Conservation (phyloP, 2,329 filamentous ascomycete genomes). For the Aschersonia sp. region DNA sequence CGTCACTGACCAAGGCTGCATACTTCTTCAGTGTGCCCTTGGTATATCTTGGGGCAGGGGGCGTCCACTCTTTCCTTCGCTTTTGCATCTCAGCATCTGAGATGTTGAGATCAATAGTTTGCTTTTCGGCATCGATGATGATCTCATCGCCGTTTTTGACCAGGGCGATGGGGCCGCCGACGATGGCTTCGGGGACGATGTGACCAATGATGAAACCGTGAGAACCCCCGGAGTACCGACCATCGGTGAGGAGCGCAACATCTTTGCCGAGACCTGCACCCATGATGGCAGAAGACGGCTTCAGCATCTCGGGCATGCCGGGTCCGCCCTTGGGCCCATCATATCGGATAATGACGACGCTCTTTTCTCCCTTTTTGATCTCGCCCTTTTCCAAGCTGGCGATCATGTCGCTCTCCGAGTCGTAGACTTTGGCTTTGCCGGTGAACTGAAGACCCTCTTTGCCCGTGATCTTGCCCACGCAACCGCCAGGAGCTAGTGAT, state of each 20-base stretch:
- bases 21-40: slow-evolving; percentile 60
- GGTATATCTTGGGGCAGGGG: slow-evolving; percentile 41
- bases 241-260: slow-evolving; percentile 60
- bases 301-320: slow-evolving; percentile 90
- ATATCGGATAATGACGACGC: slow-evolving; percentile 82
- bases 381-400: slow-evolving; percentile 59
- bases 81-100: slow-evolving; percentile 47
- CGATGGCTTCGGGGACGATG: slow-evolving; percentile 75
- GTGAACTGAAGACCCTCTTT: slow-evolving; percentile 80
- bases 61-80: slow-evolving; percentile 45
- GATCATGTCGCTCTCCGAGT: slow-evolving; percentile 73
- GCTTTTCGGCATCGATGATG: slow-evolving; percentile 67
- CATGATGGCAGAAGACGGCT: slow-evolving; percentile 87
- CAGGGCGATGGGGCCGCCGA: slow-evolving; percentile 71
- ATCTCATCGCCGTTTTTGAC: slow-evolving; percentile 71
- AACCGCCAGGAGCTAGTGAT: slow-evolving; percentile 71
- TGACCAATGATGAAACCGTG: slow-evolving; percentile 83
- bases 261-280: slow-evolving; percentile 69
- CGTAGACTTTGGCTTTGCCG: slow-evolving; percentile 68
- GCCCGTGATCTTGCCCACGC: slow-evolving; percentile 86
- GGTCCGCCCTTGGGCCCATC: slow-evolving; percentile 88
- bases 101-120: slow-evolving; percentile 52
- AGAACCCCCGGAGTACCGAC: slow-evolving; percentile 64
- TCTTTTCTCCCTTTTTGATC: slow-evolving; percentile 75
- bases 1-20: slow-evolving; percentile 42